These are phyloP conservation scores for peach (Prunus persica) DNA, from an alignment of 306 rosid genomes.

Conservation along the genomic window Prunus_persica_NCBIv2 NC_034011.1:233001-233500, in stretches of 20 bases:
- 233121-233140: not conserved
- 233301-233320: slow-evolving; percentile 58
- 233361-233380: slow-evolving; percentile 44
- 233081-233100: not conserved
- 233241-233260: slow-evolving; percentile 48
- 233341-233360: slow-evolving; percentile 41
- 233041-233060: not conserved
- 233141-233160: not conserved
- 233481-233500: slow-evolving; percentile 39
- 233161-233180: not conserved
- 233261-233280: slow-evolving; percentile 68
- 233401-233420: slow-evolving; percentile 28
- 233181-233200: not conserved
- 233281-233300: slow-evolving; percentile 62
- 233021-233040: not conserved
- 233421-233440: slow-evolving; percentile 33
- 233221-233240: slow-evolving; percentile 41
- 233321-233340: slow-evolving; percentile 33
- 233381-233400: slow-evolving; percentile 62
- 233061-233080: not conserved
- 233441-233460: slow-evolving; percentile 69
- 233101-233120: not conserved
- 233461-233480: slow-evolving; percentile 63
- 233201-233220: not conserved
- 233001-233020: not conserved